Percentiles rank a stretch among this genome's conserved stretches.
phyloP scores from a whole-genome alignment of 495 filamentous ascomycete species.

The Sporormia fimetaria region DNA sequence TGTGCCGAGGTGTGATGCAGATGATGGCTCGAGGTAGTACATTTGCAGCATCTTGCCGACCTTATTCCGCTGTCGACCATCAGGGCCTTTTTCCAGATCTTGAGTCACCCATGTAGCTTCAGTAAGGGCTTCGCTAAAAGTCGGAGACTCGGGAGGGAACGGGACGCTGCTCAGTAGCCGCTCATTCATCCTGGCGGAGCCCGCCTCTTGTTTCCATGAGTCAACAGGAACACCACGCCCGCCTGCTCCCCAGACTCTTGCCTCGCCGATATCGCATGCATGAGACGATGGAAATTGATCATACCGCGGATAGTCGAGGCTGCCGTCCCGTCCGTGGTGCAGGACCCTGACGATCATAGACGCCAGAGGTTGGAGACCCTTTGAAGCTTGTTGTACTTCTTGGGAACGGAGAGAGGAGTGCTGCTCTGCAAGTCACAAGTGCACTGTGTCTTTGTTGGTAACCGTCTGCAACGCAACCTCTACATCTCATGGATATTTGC shows the following conservation, averaged over 20 bases:
- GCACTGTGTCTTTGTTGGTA: neutral
- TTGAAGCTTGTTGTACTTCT: no score
- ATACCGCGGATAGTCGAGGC: conserved; percentile 15
- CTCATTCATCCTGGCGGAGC: neutral
- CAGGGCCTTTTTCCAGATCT: no score
- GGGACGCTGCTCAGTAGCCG: conserved; percentile 8
- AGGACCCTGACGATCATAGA: no score
- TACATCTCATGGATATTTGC: neutral
- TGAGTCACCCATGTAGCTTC: no score
- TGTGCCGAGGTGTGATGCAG: no score
- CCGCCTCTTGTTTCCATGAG: conserved; percentile 21
- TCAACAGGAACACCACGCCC: conserved; percentile 21
- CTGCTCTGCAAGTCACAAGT: neutral
- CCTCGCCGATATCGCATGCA: conserved; percentile 23
- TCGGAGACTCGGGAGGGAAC: conserved; percentile 23
- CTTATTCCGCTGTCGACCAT: no score
- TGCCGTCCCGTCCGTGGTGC: no score
- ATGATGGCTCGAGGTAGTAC: no score
- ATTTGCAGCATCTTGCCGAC: no score
- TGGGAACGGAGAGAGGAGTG: neutral
- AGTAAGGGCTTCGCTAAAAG: no score
- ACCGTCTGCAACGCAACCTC: neutral
- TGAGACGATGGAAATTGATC: neutral
- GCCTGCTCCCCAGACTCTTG: conserved; percentile 3
- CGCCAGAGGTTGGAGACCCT: no score